These are phyloP conservation scores for Sphaerulina musiva DNA, from an alignment of 2,329 filamentous ascomycete species.

Conservation along the genomic window DNA sequence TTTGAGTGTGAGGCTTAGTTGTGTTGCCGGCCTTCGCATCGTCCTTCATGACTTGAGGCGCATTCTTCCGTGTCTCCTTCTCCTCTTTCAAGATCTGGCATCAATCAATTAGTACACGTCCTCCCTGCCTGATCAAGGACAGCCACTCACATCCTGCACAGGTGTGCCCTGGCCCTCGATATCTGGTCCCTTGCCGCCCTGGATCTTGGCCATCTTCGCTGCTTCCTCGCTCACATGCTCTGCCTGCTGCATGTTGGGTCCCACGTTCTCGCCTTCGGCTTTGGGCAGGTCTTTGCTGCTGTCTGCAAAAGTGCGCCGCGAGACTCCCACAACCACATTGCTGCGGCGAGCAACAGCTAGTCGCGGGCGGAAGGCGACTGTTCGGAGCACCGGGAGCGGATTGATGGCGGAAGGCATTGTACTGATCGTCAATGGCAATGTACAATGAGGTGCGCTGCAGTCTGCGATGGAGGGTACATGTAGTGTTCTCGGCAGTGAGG, in stretches of 20 bases:
- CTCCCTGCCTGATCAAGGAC: not conserved
- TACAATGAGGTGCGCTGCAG: not conserved
- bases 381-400: conserved; percentile 19
- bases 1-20: conserved; percentile 34
- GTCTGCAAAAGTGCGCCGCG: conserved; percentile 26
- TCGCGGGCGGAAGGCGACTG: conserved; percentile 22
- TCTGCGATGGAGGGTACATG: not conserved
- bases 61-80: conserved; percentile 54
- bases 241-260: conserved; percentile 49
- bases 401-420: conserved; percentile 20
- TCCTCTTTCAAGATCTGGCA: conserved; percentile 58
- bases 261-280: conserved; percentile 31
- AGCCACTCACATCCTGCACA: conserved; percentile 53
- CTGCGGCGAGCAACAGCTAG: conserved; percentile 14
- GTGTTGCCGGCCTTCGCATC: conserved; percentile 41
- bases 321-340: conserved; percentile 21
- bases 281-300: conserved; percentile 28
- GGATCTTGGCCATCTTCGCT: conserved; percentile 52
- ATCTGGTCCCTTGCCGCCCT: conserved; percentile 54
- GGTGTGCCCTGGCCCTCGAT: conserved; percentile 57
- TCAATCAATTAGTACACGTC: not conserved
- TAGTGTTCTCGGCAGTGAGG: too few species aligned
- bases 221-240: conserved; percentile 61
- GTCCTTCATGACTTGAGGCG: conserved; percentile 61
- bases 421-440: conserved; percentile 4